A percentile compares a stretch with the other conserved stretches of the same genome.
These are phyloP conservation scores for Talaromyces atroroseus DNA, from an alignment of 2,329 filamentous ascomycete species.

Conservation along the genomic window DNA sequence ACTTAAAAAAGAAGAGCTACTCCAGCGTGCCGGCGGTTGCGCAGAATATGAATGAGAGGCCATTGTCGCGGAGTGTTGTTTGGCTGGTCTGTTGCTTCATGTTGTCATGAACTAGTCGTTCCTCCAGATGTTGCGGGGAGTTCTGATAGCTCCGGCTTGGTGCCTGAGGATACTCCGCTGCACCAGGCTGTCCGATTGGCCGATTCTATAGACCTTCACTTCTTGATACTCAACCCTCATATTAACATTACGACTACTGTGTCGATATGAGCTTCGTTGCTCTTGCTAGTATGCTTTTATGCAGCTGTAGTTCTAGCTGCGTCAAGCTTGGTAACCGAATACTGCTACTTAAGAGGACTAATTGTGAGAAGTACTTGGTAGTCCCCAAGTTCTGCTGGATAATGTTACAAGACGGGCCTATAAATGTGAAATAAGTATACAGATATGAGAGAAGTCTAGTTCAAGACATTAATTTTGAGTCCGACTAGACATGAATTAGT, in stretches of 20 bases:
- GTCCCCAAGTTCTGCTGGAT: too few relatives aligned
- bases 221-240: too few relatives aligned
- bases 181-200: not conserved
- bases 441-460: not conserved
- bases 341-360: too few relatives aligned
- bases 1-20: conserved; percentile 13
- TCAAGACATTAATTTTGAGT: not conserved
- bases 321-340: too few relatives aligned
- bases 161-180: not conserved
- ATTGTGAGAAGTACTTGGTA: too few relatives aligned
- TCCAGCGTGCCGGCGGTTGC: conserved; percentile 21
- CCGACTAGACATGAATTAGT: not conserved
- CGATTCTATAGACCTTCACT: too few relatives aligned
- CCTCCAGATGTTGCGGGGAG: not conserved
- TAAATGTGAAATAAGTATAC: not conserved
- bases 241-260: too few relatives aligned
- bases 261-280: too few relatives aligned
- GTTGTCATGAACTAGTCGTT: not conserved
- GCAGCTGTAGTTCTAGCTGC: too few relatives aligned
- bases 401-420: not conserved
- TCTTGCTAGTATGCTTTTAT: too few relatives aligned
- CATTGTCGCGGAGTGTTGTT: not conserved
- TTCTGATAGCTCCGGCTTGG: not conserved
- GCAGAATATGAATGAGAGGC: conserved; percentile 19
- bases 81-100: not conserved